Base-by-base conservation (phyloP, 2,329 filamentous ascomycete species). In the Dactylonectria macrodidyma region DNA sequence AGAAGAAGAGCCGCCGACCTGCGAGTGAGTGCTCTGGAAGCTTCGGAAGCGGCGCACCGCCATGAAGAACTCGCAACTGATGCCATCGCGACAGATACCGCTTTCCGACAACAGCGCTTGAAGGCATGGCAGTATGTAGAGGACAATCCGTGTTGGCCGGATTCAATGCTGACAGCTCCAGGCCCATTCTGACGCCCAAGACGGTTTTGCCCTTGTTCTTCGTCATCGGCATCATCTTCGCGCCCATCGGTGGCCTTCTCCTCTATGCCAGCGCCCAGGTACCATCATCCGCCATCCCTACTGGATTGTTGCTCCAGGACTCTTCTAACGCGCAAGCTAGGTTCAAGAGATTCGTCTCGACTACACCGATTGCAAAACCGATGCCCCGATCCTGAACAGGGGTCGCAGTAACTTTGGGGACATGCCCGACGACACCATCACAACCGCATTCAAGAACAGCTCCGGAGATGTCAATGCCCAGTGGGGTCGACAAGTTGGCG, bases 71-170 rank as follows among this genome's bases (percentile, higher is more conserved):
- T 59, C 19, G 11, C 44, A 56, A 59, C 70, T 78, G 64, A 79
- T 69, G 22, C 44, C 57, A n/a, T 51, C 22, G 58, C 64, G 44
- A 68, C 78, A 97, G 94, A 98, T 84, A 98, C 95, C 67, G 96
- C 96, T 11, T 99, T 98, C 81, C 90, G 96, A 76, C 96, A 99
- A 81, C 96, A 99, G 83, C 91, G 96, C 79, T 84, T 99, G 82
- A 98, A 98, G 84, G 96, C 96, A 85, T 99, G 96, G 96, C 96
- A 99, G 92, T 97, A 87, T 83, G 94, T 77, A 16, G 22, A 46
- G 33, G 26, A 58, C 59, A 65, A 62, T 62, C 38, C 62, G 24
- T 47, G 22, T 44, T 34, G 9, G n/a, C 46, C 58, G 48, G 54
- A 65, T 61, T 63, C 56, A 44, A 75, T 70, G 74, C 84, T 86